Conservation (phyloP, 768 basidiomycete genomes). For the Auriscalpium vulgare region DNA sequence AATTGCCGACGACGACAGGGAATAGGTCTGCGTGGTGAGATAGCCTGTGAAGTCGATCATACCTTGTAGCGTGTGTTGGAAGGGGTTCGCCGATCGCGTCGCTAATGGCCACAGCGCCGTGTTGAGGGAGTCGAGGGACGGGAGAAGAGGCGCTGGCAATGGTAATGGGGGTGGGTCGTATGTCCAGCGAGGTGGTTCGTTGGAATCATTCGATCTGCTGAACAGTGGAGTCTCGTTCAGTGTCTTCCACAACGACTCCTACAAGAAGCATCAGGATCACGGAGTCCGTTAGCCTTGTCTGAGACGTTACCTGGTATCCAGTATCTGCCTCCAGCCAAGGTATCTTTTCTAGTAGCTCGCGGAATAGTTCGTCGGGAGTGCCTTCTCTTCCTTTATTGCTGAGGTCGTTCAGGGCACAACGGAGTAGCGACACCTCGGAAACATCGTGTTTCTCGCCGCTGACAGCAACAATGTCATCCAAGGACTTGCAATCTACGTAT, state of each 20-base stretch:
- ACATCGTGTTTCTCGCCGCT: conserved; percentile 23
- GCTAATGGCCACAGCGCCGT: conserved; percentile 2
- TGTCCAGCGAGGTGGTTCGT: conserved; percentile 29
- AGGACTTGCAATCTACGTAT: conserved; percentile 37
- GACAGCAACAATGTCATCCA: conserved; percentile 31
- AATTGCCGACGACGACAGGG: conserved; percentile 22
- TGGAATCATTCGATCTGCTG: conserved; percentile 18
- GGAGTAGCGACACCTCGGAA: conserved; percentile 48
- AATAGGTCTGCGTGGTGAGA: conserved; percentile 66
- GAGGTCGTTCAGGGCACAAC: conserved; percentile 52
- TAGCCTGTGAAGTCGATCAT: conserved; percentile 74
- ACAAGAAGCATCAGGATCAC: background rate
- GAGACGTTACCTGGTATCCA: conserved; percentile 40
- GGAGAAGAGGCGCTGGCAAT: conserved; percentile 17
- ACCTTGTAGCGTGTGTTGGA: conserved; percentile 56
- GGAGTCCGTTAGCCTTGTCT: background rate
- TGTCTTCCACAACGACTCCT: conserved; percentile 53
- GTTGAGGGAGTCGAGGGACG: conserved; percentile 14
- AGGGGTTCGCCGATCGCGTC: conserved; percentile 23
- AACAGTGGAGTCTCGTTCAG: conserved; percentile 47
- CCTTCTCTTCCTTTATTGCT: conserved; percentile 31
- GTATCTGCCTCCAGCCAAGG: conserved; percentile 53
- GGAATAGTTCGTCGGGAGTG: conserved; percentile 54
- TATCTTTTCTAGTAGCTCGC: conserved; percentile 45
- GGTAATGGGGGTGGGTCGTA: conserved; percentile 26